Evolutionary conservation across 1,284 basidiomycete species (phyloP).

Genomic region (Melampsora larici-populina): DNA sequence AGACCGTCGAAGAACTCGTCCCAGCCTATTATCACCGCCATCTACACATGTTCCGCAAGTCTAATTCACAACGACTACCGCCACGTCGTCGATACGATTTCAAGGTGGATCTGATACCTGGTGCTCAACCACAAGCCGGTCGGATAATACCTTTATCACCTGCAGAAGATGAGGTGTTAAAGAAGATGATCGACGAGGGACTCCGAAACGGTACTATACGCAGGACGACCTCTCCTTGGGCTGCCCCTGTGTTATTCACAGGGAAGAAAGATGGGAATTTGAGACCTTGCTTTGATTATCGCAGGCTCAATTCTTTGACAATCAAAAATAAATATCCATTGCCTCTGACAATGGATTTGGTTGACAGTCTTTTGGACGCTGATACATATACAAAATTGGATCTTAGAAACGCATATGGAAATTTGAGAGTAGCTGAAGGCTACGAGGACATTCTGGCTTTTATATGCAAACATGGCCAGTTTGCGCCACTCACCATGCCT

Average conservation of each 20-base stretch:
- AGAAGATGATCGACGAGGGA: conserved; percentile 3
- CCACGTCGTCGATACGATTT: background rate
- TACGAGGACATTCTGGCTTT: conserved; percentile 45
- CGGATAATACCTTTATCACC: background rate
- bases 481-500: conserved; percentile 10
- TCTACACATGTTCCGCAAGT: background rate
- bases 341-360: conserved; percentile 55
- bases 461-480: background rate
- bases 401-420: conserved; percentile 51
- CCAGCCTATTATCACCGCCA: background rate
- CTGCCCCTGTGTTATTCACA: no score
- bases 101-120: background rate
- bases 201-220: conserved; percentile 40
- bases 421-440: no score
- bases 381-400: conserved; percentile 55
- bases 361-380: conserved; percentile 52
- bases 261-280: no score
- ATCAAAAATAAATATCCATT: conserved; percentile 55
- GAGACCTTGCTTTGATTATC: no score
- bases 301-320: conserved; percentile 56
- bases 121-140: no score
- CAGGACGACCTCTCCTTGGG: conserved; percentile 54
- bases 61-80: background rate
- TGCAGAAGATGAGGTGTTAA: background rate
- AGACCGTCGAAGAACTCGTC: conserved; percentile 1